phyloP scores from a whole-genome alignment of 106 monocot genomes.

The Dactylorhiza incarnata region DNA sequence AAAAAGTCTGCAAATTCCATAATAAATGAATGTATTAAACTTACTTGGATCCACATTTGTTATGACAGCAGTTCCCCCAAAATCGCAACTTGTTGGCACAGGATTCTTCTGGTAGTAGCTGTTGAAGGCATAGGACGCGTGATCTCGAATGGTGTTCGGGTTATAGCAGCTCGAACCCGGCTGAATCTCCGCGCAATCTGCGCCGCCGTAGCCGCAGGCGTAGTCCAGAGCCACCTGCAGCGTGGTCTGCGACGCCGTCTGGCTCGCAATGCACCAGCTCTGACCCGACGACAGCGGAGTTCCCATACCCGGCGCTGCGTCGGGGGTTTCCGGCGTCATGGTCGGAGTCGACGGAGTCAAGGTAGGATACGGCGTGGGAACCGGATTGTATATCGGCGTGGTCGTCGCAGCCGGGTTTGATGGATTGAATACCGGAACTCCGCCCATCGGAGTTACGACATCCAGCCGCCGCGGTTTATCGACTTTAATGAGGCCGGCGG shows the following conservation, averaged over 20 bases:
- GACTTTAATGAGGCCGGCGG: neutral
- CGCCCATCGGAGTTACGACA: conserved; percentile 6
- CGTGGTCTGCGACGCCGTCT: conserved; percentile 50
- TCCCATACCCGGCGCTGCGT: conserved; percentile 4
- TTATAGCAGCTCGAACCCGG: conserved; percentile 62
- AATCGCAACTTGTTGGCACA: conserved; percentile 78
- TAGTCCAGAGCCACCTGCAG: conserved; percentile 90
- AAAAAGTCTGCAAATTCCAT: neutral
- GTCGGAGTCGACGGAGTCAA: neutral
- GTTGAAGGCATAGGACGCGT: conserved; percentile 92
- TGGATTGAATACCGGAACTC: conserved; percentile 11
- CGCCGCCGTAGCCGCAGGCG: conserved; percentile 85
- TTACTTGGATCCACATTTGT: conserved; percentile 83
- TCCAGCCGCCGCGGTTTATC: neutral
- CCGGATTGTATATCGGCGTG: conserved; percentile 4
- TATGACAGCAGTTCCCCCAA: conserved; percentile 67
- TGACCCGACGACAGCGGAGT: conserved; percentile 28
- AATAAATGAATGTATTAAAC: conserved; percentile 9
- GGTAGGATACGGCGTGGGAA: neutral
- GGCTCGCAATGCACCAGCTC: conserved; percentile 87
- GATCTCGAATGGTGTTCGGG: conserved; percentile 66
- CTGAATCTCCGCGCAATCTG: conserved; percentile 80
- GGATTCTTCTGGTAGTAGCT: conserved; percentile 90
- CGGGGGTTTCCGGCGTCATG: neutral
- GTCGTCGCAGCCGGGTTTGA: neutral